phyloP scores from a whole-genome alignment of 176 grass and related monocot genomes.

The Carex cristatella region DNA sequence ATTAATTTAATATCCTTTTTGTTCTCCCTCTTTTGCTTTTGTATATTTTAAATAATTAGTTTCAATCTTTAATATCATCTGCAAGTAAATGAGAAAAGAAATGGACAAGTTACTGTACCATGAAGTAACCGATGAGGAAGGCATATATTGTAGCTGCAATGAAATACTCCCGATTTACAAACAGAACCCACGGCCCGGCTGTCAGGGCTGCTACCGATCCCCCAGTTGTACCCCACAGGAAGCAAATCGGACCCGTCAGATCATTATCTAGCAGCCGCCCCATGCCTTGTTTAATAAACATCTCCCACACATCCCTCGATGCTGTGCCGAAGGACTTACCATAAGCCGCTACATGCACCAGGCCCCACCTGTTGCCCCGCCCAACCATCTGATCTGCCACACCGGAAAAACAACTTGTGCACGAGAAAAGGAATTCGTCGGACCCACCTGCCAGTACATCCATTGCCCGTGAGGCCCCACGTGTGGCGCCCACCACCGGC shows the following conservation, averaged over 20 bases:
- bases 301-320: slow-evolving; percentile 69
- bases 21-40: not conserved
- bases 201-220: slow-evolving; percentile 53
- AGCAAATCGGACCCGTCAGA: slow-evolving; percentile 83
- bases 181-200: slow-evolving; percentile 67
- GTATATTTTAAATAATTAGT: slow-evolving; percentile 12
- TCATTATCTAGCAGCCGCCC: slow-evolving; percentile 63
- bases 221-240: slow-evolving; percentile 56
- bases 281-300: slow-evolving; percentile 73
- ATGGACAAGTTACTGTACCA: slow-evolving; percentile 39
- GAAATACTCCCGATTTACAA: slow-evolving; percentile 42
- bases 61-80: not conserved
- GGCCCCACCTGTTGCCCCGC: slow-evolving; percentile 63
- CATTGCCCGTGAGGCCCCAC: slow-evolving; percentile 52
- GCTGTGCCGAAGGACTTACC: slow-evolving; percentile 59
- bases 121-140: slow-evolving; percentile 77
- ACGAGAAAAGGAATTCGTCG: slow-evolving; percentile 82
- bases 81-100: not conserved
- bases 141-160: slow-evolving; percentile 45
- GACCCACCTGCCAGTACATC: slow-evolving; percentile 32
- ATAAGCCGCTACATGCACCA: slow-evolving; percentile 23
- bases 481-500: slow-evolving; percentile 37
- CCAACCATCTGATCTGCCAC: slow-evolving; percentile 58
- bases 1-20: slow-evolving; percentile 3
- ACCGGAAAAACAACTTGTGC: slow-evolving; percentile 45